phyloP scores from a whole-genome alignment of 768 basidiomycete species.

The Termitomyces sp. region DNA sequence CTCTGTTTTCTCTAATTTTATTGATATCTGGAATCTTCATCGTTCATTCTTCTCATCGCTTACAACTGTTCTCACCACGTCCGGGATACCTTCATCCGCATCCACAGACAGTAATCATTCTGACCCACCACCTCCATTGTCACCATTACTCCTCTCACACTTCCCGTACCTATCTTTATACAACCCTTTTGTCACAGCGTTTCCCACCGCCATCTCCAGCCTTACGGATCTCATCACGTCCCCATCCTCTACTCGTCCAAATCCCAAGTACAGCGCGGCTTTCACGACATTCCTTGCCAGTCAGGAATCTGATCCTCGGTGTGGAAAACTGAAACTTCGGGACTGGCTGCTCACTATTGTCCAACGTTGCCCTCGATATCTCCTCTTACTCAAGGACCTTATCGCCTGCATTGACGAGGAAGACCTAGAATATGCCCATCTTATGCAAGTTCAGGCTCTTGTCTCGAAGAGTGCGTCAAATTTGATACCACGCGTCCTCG shows the following conservation, averaged over 20 bases:
- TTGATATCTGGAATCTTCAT: conserved; percentile 90
- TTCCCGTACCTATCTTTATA: conserved; percentile 89
- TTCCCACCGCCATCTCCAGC: conserved; percentile 62
- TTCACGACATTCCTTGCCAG: conserved; percentile 64
- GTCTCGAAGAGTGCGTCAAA: conserved; percentile 68
- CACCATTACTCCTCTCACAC: conserved; percentile 69
- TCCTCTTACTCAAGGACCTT: conserved; percentile 80
- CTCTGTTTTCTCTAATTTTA: conserved; percentile 82
- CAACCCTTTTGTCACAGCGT: conserved; percentile 80
- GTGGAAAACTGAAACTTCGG: conserved; percentile 71
- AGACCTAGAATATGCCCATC: conserved; percentile 64
- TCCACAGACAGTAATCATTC: conserved; percentile 30
- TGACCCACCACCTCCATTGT: conserved; percentile 36
- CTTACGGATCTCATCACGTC: conserved; percentile 54
- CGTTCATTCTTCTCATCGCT: conserved; percentile 69
- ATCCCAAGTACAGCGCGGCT: conserved; percentile 42
- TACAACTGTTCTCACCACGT: conserved; percentile 40
- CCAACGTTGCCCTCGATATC: conserved; percentile 85
- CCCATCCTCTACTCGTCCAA: conserved; percentile 35
- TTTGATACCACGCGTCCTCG: neutral
- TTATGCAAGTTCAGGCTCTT: conserved; percentile 59
- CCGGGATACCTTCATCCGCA: conserved; percentile 8
- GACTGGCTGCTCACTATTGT: conserved; percentile 88
- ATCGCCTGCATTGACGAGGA: conserved; percentile 62
- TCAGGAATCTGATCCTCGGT: conserved; percentile 68